Percentiles rank a stretch among this genome's conserved stretches.
Evolutionary conservation across 306 rosid species (phyloP).

Genomic region (Trichosanthes truncata): DNA sequence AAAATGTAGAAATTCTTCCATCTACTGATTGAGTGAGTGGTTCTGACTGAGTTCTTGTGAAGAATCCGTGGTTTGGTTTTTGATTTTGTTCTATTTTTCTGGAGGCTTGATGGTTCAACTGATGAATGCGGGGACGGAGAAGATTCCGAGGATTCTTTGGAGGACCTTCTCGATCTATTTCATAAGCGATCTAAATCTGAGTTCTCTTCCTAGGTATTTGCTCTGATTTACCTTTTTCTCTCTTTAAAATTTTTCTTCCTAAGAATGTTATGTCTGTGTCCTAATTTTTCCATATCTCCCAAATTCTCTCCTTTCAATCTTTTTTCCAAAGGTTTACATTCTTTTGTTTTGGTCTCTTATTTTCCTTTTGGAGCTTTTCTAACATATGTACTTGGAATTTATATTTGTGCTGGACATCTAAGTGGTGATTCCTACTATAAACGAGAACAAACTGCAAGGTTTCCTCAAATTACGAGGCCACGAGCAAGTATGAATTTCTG

Average conservation of each 20-base stretch:
- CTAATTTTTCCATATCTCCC: no score
- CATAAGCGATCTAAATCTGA: conserved; percentile 48
- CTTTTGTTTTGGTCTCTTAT: neutral
- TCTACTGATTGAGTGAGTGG: no score
- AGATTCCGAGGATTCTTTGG: conserved; percentile 41
- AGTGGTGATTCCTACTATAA: conserved; percentile 94
- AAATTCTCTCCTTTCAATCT: no score
- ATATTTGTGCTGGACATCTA: conserved; percentile 85
- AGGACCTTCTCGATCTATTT: conserved; percentile 42
- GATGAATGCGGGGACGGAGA: conserved; percentile 41
- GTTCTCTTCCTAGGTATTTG: conserved; percentile 32
- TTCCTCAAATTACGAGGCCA: conserved; percentile 55
- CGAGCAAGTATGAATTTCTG: conserved; percentile 44
- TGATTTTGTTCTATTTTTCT: neutral
- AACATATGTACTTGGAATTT: conserved; percentile 2
- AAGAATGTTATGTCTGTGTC: no score
- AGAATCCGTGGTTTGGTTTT: neutral
- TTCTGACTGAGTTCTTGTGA: neutral
- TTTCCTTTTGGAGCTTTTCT: no score
- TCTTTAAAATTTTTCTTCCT: no score
- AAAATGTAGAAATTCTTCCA: conserved; percentile 32
- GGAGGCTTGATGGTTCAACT: conserved; percentile 37
- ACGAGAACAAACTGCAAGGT: conserved; percentile 64
- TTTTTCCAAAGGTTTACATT: neutral
- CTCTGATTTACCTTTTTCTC: neutral